Evolutionary conservation across 1,139 yeast species (phyloP).

Genomic region (Kodamaea derodonti): DNA sequence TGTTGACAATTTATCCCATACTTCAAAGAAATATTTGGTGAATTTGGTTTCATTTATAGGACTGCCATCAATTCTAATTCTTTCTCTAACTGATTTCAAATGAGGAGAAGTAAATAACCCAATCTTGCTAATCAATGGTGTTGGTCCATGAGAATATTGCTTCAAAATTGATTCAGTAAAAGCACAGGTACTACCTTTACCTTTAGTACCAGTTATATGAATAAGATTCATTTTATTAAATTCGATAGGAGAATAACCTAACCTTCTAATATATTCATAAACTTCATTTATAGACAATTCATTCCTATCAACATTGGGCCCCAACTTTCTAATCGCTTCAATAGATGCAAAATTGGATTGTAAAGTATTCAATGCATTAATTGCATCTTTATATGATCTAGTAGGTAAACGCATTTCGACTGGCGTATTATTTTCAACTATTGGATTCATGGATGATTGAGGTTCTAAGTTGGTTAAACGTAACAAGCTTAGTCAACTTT

Average conservation of each 20-base stretch:
- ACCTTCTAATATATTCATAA: slow-evolving; percentile 83
- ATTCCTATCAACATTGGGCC: slow-evolving; percentile 57
- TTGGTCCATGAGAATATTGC: slow-evolving; percentile 41
- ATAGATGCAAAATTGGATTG: slow-evolving; percentile 91
- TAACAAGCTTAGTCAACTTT: no score
- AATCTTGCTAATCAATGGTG: slow-evolving; percentile 47
- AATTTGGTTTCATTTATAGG: slow-evolving; percentile 81
- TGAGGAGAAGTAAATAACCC: slow-evolving; percentile 97
- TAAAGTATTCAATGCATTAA: slow-evolving; percentile 74
- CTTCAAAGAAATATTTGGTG: slow-evolving; percentile 87
- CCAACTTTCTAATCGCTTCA: slow-evolving; percentile 74
- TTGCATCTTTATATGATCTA: slow-evolving; percentile 63
- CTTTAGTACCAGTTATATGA: slow-evolving; percentile 97
- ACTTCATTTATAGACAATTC: slow-evolving; percentile 79
- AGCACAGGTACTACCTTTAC: slow-evolving; percentile 97
- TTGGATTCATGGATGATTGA: no score
- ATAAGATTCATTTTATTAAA: slow-evolving; percentile 73
- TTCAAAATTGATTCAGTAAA: slow-evolving; percentile 77
- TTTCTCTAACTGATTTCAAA: slow-evolving; percentile 85
- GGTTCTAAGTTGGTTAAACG: no score
- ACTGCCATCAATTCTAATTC: slow-evolving; percentile 82
- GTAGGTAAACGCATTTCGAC: slow-evolving; percentile 15
- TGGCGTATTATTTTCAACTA: no score
- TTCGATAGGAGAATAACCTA: slow-evolving; percentile 72
- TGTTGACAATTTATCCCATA: slow-evolving; percentile 75